A percentile compares a stretch with the other conserved stretches of the same genome.
These are phyloP conservation scores for Vigna trinervia DNA, from an alignment of 306 rosid genomes.

Conservation along the genomic window DNA sequence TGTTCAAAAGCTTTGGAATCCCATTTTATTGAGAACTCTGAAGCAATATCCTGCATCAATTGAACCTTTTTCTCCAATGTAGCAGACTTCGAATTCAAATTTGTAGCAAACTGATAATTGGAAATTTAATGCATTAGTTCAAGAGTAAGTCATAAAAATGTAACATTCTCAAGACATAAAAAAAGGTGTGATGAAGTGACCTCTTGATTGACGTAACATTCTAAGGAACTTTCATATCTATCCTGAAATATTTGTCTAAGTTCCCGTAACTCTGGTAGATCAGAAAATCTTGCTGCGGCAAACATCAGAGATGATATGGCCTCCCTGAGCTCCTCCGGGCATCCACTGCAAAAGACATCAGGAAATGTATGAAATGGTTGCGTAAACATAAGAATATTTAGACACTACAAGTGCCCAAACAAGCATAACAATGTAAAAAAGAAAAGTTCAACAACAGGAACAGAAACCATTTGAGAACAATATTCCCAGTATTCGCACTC, in stretches of 20 bases:
- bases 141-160: conserved; percentile 27
- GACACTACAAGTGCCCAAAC: conserved; percentile 16
- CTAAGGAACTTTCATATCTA: conserved; percentile 69
- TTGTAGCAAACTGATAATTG: conserved; percentile 72
- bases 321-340: conserved; percentile 91
- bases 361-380: conserved; percentile 17
- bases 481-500: conserved; percentile 3
- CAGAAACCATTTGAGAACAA: conserved; percentile 1
- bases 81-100: conserved; percentile 67
- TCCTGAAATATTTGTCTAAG: conserved; percentile 84
- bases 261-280: conserved; percentile 95
- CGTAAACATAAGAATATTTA: conserved; percentile 11
- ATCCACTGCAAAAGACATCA: conserved; percentile 63
- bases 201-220: conserved; percentile 70
- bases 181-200: conserved; percentile 44
- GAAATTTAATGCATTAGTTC: conserved; percentile 47
- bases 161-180: conserved; percentile 19
- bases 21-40: conserved; percentile 85
- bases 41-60: conserved; percentile 77
- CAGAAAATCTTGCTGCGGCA: conserved; percentile 95
- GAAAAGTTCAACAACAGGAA: neutral
- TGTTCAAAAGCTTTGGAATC: conserved; percentile 79
- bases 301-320: conserved; percentile 80
- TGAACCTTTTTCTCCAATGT: conserved; percentile 78
- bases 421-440: neutral